These are phyloP conservation scores for Ogataea methylovora DNA, from an alignment of 805 yeast species.

Conservation along the genomic window DNA sequence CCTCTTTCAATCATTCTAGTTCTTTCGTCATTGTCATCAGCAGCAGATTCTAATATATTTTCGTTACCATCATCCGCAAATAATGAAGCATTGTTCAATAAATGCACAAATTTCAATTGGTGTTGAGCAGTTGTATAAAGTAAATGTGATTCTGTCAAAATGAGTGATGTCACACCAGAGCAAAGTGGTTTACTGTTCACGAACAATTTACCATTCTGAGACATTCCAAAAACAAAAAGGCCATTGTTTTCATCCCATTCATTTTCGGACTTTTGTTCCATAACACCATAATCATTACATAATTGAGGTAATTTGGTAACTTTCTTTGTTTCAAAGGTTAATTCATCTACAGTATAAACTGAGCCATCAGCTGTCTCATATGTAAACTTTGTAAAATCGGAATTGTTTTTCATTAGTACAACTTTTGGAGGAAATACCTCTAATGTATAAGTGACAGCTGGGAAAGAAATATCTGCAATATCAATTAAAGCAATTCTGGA, in stretches of 20 bases:
- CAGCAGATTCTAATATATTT: conserved; percentile 5
- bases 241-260: conserved; percentile 11
- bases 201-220: conserved; percentile 68
- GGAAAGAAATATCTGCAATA: conserved; percentile 33
- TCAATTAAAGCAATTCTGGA: conserved; percentile 49
- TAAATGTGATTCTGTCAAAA: conserved; percentile 62
- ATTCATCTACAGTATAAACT: conserved; percentile 29
- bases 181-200: conserved; percentile 53
- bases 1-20: conserved; percentile 88
- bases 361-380: conserved; percentile 61
- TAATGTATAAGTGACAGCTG: conserved; percentile 31
- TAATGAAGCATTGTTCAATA: conserved; percentile 24
- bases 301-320: conserved; percentile 59
- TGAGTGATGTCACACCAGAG: conserved; percentile 75
- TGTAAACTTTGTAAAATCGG: conserved; percentile 44
- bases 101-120: conserved; percentile 72
- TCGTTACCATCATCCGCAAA: conserved; percentile 10
- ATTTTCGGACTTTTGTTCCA: conserved; percentile 10
- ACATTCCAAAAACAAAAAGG: conserved; percentile 58
- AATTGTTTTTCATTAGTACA: conserved; percentile 46
- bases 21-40: conserved; percentile 57
- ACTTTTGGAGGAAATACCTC: conserved; percentile 41
- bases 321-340: conserved; percentile 19
- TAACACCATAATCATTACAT: conserved; percentile 54
- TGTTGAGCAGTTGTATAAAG: conserved; percentile 86